Percentiles rank a stretch among this genome's conserved stretches.
These are phyloP conservation scores for Backusella circina DNA, from an alignment of 192 early-diverging fungal species.

Conservation along the genomic window DNA sequence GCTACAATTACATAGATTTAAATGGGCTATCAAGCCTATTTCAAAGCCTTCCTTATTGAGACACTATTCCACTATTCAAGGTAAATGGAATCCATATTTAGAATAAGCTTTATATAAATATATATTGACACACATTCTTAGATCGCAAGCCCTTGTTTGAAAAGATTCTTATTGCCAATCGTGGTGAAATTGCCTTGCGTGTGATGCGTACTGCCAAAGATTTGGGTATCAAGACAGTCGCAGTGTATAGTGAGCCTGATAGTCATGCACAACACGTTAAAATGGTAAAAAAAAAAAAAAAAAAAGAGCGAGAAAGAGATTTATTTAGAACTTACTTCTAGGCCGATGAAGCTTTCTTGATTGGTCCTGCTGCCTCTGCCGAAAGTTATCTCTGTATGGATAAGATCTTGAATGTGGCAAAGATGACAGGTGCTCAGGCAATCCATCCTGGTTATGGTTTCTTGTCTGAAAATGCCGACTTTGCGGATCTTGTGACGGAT, in stretches of 20 bases:
- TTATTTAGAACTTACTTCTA: constrained; percentile 17
- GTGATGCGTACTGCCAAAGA: constrained; percentile 78
- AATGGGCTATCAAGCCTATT: not conserved
- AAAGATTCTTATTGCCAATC: constrained; percentile 96
- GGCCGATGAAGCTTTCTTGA: constrained; percentile 92
- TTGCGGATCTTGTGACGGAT: constrained; percentile 68
- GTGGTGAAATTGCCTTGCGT: constrained; percentile 81
- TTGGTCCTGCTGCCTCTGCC: constrained; percentile 78
- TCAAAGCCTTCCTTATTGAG: not conserved
- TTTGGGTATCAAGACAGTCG: constrained; percentile 94
- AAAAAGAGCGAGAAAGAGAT: not conserved
- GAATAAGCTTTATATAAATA: too few relatives aligned
- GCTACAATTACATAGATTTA: not conserved
- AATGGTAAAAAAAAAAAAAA: constrained; percentile 44
- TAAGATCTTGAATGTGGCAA: constrained; percentile 79
- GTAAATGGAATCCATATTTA: not conserved
- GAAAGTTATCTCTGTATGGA: constrained; percentile 81
- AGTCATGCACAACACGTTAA: constrained; percentile 77
- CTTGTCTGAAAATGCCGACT: constrained; percentile 90
- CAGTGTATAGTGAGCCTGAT: constrained; percentile 92
- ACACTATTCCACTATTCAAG: not conserved
- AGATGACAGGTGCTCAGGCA: constrained; percentile 77
- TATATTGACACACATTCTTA: constrained; percentile 4
- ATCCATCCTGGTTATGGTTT: constrained; percentile 98
- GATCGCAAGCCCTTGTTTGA: constrained; percentile 80